phyloP scores from a whole-genome alignment of 352 stramenopile species.

The Phytophthora podocarpi region DNA sequence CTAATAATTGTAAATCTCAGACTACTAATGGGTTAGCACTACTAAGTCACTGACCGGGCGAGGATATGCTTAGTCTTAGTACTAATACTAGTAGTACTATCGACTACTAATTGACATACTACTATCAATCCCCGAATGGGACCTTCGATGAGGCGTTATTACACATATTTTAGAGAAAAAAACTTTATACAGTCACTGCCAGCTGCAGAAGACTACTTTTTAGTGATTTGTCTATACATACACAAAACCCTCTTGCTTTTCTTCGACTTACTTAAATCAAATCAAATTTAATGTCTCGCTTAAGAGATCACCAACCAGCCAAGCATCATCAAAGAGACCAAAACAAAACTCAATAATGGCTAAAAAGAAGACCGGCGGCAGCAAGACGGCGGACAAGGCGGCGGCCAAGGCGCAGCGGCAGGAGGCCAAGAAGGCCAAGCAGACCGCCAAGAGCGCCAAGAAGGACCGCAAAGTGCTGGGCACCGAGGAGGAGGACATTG shows the following conservation, averaged over 20 bases:
- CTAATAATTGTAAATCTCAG: neutral
- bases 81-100: constrained; percentile 1
- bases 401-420: constrained; percentile 74
- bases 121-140: neutral
- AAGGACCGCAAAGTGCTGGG: constrained; percentile 80
- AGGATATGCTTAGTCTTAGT: neutral
- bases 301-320: constrained; percentile 3
- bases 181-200: no score
- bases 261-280: no score
- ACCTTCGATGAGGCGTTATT: no score
- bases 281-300: no score
- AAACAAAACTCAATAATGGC: no score
- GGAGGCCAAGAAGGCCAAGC: constrained; percentile 86
- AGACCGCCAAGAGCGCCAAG: constrained; percentile 72
- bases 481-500: constrained; percentile 83
- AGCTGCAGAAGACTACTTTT: no score
- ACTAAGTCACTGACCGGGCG: no score
- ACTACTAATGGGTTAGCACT: no score
- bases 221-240: no score
- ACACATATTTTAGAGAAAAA: no score
- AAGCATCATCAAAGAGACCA: neutral
- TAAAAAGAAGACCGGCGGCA: constrained; percentile 67
- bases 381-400: constrained; percentile 65
- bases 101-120: neutral
- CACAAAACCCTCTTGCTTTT: no score